Conservation (phyloP, 176 grass and related monocot species). For the Secale cereale region DNA sequence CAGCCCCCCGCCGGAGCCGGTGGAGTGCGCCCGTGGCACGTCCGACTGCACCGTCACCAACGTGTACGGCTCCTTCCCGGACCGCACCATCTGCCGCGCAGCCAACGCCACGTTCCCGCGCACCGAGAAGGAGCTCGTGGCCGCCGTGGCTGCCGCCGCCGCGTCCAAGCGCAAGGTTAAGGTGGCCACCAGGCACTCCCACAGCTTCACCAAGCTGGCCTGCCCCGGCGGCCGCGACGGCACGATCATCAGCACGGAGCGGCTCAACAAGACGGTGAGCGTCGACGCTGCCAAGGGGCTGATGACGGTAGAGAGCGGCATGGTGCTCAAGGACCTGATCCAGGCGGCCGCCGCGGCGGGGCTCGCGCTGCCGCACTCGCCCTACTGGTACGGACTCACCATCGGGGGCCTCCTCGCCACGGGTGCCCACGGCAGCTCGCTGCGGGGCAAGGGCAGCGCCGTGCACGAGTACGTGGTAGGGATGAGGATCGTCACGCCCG, state of each 20-base stretch:
- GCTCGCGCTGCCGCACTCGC: constrained; percentile 49
- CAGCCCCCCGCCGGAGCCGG: constrained; percentile 43
- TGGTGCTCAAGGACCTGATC: constrained; percentile 43
- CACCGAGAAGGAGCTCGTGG: constrained; percentile 53
- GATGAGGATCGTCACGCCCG: constrained; percentile 52
- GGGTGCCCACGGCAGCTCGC: constrained; percentile 58
- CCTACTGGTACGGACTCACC: constrained; percentile 61
- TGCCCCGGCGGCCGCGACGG: constrained; percentile 46
- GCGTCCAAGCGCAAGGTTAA: constrained; percentile 40
- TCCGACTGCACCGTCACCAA: constrained; percentile 48
- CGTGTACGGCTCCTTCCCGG: constrained; percentile 49
- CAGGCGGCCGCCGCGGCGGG: constrained; percentile 34
- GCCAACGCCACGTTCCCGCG: constrained; percentile 36
- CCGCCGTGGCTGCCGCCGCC: constrained; percentile 27
- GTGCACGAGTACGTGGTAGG: constrained; percentile 70
- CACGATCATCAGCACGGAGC: constrained; percentile 33
- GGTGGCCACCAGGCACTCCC: constrained; percentile 42
- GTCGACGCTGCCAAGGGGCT: not conserved
- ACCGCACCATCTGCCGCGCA: constrained; percentile 43
- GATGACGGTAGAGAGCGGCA: constrained; percentile 33
- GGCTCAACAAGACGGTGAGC: constrained; percentile 27
- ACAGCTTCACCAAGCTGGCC: constrained; percentile 57
- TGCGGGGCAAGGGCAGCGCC: constrained; percentile 56
- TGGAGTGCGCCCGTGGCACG: constrained; percentile 16
- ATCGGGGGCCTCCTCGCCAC: constrained; percentile 55